Base-by-base conservation (phyloP, 169 alveolate genomes). In the Plasmodium coatneyi region DNA sequence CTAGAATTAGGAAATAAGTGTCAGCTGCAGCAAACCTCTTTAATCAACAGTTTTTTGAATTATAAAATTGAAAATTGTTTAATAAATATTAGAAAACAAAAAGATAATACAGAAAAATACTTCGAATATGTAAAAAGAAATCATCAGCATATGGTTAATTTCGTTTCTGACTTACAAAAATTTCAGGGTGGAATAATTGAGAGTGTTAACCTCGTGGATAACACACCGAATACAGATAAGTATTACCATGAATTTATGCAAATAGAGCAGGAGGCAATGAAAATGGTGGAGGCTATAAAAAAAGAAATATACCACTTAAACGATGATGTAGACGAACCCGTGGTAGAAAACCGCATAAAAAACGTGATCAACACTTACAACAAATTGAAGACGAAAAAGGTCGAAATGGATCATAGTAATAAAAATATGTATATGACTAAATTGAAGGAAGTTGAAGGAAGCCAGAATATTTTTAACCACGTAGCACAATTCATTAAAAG, bases 1-100 rank as follows among this genome's bases (percentile, higher is more conserved):
- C 46, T 76, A 76, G 70, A 76, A 2, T 34, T 76, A 76, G 83
- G 83, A 43, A 76, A 76, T n/a, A 32, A 10, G 3, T 76, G 83
- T 76, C 83, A 76, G 46, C 22, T 76, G 28, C 83, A 56, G 16
- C n/a, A 39, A 70, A 76, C n/a, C 46, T 76, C 14, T 76, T n/a
- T 76, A 76, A 76, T 76, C 46, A 76, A 70, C 46, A 76, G 56
- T 32, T n/a, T 70, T 76, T 49, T 76, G 56, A 76, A 76, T 76
- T n/a, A n/a, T 76, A 76, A 76, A 34, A 36, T 56, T n/a, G 28
- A 66, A 12, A 36, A 36, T n/a, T 76, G n/a, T 36, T 76, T 34
- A 25, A 12, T 76, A 76, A 36, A n/a, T 4, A 76, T 76, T 32
- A 76, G 34, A 36, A 36, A 76, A 76, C 83, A 76, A 25, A 76